Conservation (phyloP, 371 early-diverging fungal genomes). For the Sporodiniella umbellata region DNA sequence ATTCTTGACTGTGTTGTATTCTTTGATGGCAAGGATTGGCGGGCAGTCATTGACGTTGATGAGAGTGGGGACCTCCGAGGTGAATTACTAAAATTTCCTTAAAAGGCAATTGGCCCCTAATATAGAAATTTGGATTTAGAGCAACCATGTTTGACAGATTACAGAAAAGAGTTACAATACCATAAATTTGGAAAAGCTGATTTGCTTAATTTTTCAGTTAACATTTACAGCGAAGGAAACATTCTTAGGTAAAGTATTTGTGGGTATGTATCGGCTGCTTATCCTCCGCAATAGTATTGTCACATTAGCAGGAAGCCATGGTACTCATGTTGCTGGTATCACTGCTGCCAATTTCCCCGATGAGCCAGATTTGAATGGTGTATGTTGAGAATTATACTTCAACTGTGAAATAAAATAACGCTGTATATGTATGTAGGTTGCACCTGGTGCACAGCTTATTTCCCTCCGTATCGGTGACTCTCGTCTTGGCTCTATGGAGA, state of each 20-base stretch:
- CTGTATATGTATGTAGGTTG: slow-evolving; percentile 48
- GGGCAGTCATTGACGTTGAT: slow-evolving; percentile 78
- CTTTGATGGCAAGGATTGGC: slow-evolving; percentile 86
- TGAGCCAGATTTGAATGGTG: slow-evolving; percentile 83
- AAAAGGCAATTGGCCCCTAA: slow-evolving; percentile 6
- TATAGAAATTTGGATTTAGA: slow-evolving; percentile 20
- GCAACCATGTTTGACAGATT: slow-evolving; percentile 69
- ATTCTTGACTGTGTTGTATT: slow-evolving; percentile 84
- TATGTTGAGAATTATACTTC: no score
- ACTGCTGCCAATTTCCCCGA: slow-evolving; percentile 82
- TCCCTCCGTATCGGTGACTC: slow-evolving; percentile 93
- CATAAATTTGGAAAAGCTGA: slow-evolving; percentile 75
- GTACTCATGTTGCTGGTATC: slow-evolving; percentile 94
- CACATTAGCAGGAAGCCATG: slow-evolving; percentile 80
- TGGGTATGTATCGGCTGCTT: background rate
- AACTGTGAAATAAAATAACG: background rate
- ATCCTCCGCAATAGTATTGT: slow-evolving; percentile 59
- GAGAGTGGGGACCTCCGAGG: slow-evolving; percentile 79
- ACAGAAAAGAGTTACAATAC: slow-evolving; percentile 72
- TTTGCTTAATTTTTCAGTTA: slow-evolving; percentile 84
- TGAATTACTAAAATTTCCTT: slow-evolving; percentile 19
- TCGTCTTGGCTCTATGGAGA: slow-evolving; percentile 84
- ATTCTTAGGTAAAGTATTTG: slow-evolving; percentile 46
- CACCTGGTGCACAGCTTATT: slow-evolving; percentile 89
- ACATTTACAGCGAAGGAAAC: slow-evolving; percentile 86